Percentiles rank a stretch among this genome's conserved stretches.
Conservation (phyloP, 768 basidiomycete species). For the Dioszegia hungarica region DNA sequence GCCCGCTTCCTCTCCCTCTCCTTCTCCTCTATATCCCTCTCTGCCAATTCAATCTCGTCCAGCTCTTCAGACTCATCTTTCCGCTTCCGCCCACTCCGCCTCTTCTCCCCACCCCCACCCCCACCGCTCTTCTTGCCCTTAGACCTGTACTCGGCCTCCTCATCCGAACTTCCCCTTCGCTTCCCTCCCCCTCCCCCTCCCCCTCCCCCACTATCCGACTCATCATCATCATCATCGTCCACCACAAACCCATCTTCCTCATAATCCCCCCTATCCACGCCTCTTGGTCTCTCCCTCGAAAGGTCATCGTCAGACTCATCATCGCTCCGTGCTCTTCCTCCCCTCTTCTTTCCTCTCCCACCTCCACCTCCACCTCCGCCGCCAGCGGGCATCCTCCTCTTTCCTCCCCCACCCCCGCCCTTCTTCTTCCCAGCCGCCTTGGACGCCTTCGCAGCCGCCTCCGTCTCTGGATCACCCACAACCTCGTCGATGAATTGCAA, state of each 20-base stretch:
- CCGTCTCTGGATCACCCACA: constrained; percentile 12
- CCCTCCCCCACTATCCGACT: no score
- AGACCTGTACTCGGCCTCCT: constrained; percentile 6
- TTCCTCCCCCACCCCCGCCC: not conserved
- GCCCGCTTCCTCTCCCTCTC: constrained; percentile 38
- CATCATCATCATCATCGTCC: constrained; percentile 37
- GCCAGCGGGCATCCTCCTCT: constrained; percentile 6
- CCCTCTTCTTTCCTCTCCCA: constrained; percentile 5
- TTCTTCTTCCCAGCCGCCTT: constrained; percentile 7
- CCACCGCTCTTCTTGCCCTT: constrained; percentile 1
- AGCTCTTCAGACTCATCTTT: constrained; percentile 21
- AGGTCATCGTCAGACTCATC: constrained; percentile 13
- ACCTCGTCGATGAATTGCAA: constrained; percentile 36
- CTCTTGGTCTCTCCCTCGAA: not conserved
- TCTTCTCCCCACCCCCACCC: constrained; percentile 16
- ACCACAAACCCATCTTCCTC: constrained; percentile 48
- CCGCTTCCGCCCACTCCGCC: constrained; percentile 10
- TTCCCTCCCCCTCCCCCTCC: constrained; percentile 14
- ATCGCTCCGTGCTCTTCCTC: constrained; percentile 11
- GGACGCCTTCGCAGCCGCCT: constrained; percentile 19
- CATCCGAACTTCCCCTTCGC: constrained; percentile 12
- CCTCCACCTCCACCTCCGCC: constrained; percentile 13
- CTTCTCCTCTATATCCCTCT: constrained; percentile 32
- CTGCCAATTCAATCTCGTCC: constrained; percentile 43
- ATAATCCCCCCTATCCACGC: constrained; percentile 26